Base-by-base conservation (phyloP, 768 basidiomycete genomes). In the Candolleomyces aberdarensis region DNA sequence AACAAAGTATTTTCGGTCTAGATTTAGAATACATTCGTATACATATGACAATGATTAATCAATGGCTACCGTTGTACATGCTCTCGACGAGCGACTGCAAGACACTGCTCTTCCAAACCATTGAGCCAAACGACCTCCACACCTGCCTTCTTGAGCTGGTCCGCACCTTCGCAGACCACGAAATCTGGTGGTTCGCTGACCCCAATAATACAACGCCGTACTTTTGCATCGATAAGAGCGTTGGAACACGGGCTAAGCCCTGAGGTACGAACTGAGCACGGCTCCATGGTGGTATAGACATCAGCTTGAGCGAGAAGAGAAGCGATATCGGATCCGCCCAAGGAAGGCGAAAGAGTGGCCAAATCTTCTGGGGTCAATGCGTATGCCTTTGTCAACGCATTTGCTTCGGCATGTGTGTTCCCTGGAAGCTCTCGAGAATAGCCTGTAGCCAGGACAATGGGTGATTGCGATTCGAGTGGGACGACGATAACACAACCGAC, bases 391-490 rank as follows among this genome's bases (percentile, higher is more conserved):
- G 83, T 70, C 57, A 99, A 76, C 1, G 96, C 95, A 71, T 96
- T 96, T 22, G 94, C 94, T 76, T 99, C 96, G 11, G 96, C 96
- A 72, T 99, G 96, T 3, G 96, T 98, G 70, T 98, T 98, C 57
- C 96, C 96, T 4, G 85, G 79, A 0, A 98, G 80, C 70, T 98
- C 95, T 68, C 97, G 83, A 26, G 96, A 98, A 75, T 88, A 94
- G 17, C 94, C 94, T 2, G 87, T 87, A 13, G 92, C 77, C 40
- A 98, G 73, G 49, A 91, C 74, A 58, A 85, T 74, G 3, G 86
- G 78, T 14, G 69, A 44, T 46, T 69, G 66, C 49, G 70, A 64
- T 17, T 85, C 81, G 59, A 74, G 73, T 48, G 75, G 77, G 19
- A 78, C 76, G 3, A 85, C 83, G 56, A 96, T 74, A 40, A 94